Evolutionary conservation across 2,329 filamentous ascomycete genomes (phyloP).

Genomic region (Trichoderma citrinoviride): DNA sequence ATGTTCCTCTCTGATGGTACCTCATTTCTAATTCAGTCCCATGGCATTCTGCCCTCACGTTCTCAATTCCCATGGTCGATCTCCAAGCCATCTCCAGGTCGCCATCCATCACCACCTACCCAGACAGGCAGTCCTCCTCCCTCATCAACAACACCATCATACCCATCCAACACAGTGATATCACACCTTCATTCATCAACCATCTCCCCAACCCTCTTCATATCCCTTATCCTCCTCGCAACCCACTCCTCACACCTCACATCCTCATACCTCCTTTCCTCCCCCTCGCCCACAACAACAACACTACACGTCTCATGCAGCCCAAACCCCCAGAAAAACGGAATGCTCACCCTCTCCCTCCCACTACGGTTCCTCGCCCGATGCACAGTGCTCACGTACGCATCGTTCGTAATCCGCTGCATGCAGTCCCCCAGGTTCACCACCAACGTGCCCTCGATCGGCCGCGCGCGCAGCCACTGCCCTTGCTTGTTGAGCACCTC

Average conservation of each 20-base stretch:
- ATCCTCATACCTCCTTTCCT: conserved; percentile 40
- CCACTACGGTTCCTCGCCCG: conserved; percentile 43
- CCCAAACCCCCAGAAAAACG: conserved; percentile 47
- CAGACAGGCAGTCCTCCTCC: background rate
- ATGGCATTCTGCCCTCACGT: background rate
- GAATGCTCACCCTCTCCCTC: conserved; percentile 43
- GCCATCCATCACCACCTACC: background rate
- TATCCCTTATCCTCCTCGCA: conserved; percentile 34
- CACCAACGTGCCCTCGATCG: conserved; percentile 44
- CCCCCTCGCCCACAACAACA: conserved; percentile 37
- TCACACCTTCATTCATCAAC: too few species aligned
- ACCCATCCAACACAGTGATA: background rate
- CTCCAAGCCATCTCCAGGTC: background rate
- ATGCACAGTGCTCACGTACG: conserved; percentile 50
- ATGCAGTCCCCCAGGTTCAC: conserved; percentile 54
- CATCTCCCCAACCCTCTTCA: conserved; percentile 26
- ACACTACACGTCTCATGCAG: conserved; percentile 43
- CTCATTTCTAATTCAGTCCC: too few species aligned
- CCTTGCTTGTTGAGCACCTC: conserved; percentile 42
- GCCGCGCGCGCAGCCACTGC: conserved; percentile 43
- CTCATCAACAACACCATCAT: background rate
- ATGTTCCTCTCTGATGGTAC: too few species aligned
- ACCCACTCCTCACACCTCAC: conserved; percentile 42
- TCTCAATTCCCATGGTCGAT: background rate
- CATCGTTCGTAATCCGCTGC: conserved; percentile 50